Percentiles rank a stretch among this genome's conserved stretches.
These are phyloP conservation scores for Candida tibetensis DNA, from an alignment of 805 yeast species.

Conservation along the genomic window DNA sequence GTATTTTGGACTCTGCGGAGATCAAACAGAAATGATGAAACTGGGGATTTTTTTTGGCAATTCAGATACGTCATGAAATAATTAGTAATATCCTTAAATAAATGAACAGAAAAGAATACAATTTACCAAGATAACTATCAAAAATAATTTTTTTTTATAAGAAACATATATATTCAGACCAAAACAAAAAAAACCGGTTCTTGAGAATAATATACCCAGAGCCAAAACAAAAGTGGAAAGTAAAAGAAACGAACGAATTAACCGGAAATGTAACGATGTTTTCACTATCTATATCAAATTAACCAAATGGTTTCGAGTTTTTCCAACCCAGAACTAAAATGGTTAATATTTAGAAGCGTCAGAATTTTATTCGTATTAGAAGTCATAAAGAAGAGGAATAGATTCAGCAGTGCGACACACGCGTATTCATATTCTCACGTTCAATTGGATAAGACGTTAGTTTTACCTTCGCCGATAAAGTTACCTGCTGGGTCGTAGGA, in stretches of 20 bases:
- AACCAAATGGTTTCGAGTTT: neutral
- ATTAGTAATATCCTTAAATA: no score
- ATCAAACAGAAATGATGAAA: conserved; percentile 10
- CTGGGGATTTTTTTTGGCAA: conserved; percentile 8
- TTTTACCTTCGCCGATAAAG: conserved; percentile 40
- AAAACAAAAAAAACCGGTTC: no score
- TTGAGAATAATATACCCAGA: no score
- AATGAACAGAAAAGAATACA: no score
- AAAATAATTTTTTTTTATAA: no score
- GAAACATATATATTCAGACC: no score
- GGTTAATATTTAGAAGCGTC: neutral
- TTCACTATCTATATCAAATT: no score
- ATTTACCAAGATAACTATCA: no score
- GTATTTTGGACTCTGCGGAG: conserved; percentile 9
- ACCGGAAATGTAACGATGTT: neutral
- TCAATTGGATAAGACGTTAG: conserved; percentile 12
- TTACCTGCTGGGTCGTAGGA: conserved; percentile 77
- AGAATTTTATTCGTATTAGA: neutral
- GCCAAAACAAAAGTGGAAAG: neutral
- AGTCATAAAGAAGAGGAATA: neutral
- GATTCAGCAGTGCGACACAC: neutral
- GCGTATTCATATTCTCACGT: neutral
- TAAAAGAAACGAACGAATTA: neutral
- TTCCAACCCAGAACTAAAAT: neutral
- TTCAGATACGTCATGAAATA: no score